A percentile compares a stretch with the other conserved stretches of the same genome.
Evolutionary conservation across 148 eudicot species (phyloP).

Genomic region (Rhododendron ovatum): DNA sequence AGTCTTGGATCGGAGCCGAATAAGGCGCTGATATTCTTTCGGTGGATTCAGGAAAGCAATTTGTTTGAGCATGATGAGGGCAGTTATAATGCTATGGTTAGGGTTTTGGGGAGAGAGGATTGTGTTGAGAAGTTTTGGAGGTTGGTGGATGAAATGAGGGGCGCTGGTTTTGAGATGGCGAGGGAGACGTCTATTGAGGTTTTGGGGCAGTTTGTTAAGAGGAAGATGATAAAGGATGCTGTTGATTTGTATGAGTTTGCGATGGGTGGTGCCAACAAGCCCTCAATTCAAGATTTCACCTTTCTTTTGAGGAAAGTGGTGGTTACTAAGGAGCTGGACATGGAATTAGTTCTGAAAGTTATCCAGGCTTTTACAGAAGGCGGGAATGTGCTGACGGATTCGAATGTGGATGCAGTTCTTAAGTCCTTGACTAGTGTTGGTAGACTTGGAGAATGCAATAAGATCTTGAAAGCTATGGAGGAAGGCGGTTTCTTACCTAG

Average conservation of each 20-base stretch:
- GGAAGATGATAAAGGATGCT: conserved; percentile 59
- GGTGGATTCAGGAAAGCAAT: conserved; percentile 69
- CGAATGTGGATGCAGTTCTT: conserved; percentile 46
- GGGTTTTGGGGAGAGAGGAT: conserved; percentile 54
- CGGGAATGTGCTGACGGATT: conserved; percentile 41
- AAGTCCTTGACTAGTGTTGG: conserved; percentile 76
- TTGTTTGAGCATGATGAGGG: conserved; percentile 53
- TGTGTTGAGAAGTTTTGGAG: conserved; percentile 71
- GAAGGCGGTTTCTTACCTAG: conserved; percentile 51
- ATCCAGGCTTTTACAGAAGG: conserved; percentile 39
- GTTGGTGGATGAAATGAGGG: conserved; percentile 55
- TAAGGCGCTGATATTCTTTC: conserved; percentile 67
- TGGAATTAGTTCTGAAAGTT: conserved; percentile 52
- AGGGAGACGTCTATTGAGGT: conserved; percentile 40
- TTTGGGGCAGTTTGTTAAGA: conserved; percentile 39
- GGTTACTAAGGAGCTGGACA: conserved; percentile 50
- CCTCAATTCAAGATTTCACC: conserved; percentile 47
- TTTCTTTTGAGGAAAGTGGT: conserved; percentile 65
- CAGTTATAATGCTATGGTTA: conserved; percentile 52
- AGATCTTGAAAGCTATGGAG: conserved; percentile 59
- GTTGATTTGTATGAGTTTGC: conserved; percentile 66
- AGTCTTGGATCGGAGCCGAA: conserved; percentile 42
- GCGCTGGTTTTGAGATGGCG: conserved; percentile 47
- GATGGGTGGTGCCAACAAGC: conserved; percentile 50
- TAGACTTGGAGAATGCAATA: conserved; percentile 56